Conservation (phyloP, 768 basidiomycete genomes). For the Suillus subluteus region DNA sequence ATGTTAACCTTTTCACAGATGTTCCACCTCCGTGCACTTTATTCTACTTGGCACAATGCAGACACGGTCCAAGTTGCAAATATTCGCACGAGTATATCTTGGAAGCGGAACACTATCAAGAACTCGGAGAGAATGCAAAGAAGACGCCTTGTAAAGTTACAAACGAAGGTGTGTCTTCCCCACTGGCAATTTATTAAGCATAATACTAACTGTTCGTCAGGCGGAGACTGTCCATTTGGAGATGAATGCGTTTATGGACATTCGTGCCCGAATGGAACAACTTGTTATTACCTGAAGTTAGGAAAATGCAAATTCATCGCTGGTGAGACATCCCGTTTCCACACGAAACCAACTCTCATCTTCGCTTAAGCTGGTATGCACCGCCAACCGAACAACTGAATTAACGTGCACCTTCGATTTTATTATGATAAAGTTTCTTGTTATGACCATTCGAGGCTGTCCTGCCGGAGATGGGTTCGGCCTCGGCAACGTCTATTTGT, state of each 20-base stretch:
- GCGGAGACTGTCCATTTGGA: constrained; percentile 59
- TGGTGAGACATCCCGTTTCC: constrained; percentile 41
- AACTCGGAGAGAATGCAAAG: constrained; percentile 59
- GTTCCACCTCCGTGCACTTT: constrained; percentile 69
- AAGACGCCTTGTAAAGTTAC: constrained; percentile 63
- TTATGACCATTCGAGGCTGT: constrained; percentile 6
- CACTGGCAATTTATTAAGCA: constrained; percentile 9
- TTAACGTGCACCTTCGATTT: constrained; percentile 13
- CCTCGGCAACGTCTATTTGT: constrained; percentile 29
- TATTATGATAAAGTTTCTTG: constrained; percentile 9
- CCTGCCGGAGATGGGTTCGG: constrained; percentile 12
- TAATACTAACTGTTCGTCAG: constrained; percentile 34
- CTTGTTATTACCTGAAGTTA: constrained; percentile 56
- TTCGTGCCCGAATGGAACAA: constrained; percentile 46
- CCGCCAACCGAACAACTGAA: constrained; percentile 26
- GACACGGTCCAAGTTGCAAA: constrained; percentile 59
- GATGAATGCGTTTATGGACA: constrained; percentile 55
- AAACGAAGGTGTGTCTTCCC: constrained; percentile 52
- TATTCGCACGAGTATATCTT: constrained; percentile 67
- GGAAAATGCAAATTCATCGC: constrained; percentile 66
- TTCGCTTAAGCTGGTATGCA: constrained; percentile 45
- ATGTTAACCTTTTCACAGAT: constrained; percentile 39
- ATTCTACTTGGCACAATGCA: constrained; percentile 66
- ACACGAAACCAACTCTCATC: constrained; percentile 11
- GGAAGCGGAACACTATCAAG: constrained; percentile 52